A percentile compares a stretch with the other conserved stretches of the same genome.
Evolutionary conservation across 1,284 basidiomycete genomes (phyloP).

Genomic region (Austroboletus novae-zelandiae): DNA sequence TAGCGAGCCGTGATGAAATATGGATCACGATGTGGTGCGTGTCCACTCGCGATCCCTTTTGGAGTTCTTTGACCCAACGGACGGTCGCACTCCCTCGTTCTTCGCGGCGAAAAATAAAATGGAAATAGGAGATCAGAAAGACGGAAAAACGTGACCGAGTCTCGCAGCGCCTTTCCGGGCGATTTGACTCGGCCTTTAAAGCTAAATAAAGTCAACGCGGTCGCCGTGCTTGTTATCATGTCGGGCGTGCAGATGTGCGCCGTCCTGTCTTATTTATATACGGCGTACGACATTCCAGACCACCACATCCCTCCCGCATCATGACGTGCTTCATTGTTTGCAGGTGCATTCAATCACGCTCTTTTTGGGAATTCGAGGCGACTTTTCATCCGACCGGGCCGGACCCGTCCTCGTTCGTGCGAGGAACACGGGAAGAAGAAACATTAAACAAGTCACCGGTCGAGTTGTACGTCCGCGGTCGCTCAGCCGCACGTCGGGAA

Average conservation of each 20-base stretch:
- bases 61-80: neutral
- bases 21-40: neutral
- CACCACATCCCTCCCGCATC: neutral
- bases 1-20: neutral
- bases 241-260: no score
- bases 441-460: no score
- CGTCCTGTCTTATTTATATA: neutral
- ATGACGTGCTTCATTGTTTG: neutral
- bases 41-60: neutral
- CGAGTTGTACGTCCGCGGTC: no score
- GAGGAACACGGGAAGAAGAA: neutral
- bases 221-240: no score
- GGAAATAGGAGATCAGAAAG: no score
- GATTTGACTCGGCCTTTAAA: no score
- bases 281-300: neutral
- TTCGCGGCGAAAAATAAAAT: no score
- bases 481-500: no score
- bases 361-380: neutral
- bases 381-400: neutral
- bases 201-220: no score
- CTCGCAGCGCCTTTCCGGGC: no score
- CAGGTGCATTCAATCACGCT: neutral
- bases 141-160: no score
- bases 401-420: neutral
- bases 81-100: neutral